Percentiles rank a stretch among this genome's conserved stretches.
Conservation (phyloP, 495 filamentous ascomycete species). For the Astrocystis sublimbata region DNA sequence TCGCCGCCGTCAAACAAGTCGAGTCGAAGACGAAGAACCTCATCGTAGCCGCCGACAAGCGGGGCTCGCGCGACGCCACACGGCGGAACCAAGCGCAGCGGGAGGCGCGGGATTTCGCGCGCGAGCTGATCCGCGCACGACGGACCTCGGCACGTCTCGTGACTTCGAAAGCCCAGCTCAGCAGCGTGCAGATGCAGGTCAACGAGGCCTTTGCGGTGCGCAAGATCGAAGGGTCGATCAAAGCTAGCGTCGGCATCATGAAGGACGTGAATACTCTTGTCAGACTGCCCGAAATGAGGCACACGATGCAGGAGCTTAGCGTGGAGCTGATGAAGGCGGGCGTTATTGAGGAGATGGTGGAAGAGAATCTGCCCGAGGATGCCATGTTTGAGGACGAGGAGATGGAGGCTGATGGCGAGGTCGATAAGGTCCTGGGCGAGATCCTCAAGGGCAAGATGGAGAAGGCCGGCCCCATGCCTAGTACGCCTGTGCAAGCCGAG, state of each 20-base stretch:
- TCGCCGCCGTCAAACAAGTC: slow-evolving; percentile 67
- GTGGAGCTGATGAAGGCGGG: slow-evolving; percentile 89
- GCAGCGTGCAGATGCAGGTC: slow-evolving; percentile 96
- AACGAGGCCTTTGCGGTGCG: slow-evolving; percentile 93
- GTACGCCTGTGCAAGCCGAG: slow-evolving; percentile 52
- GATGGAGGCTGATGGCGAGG: slow-evolving; percentile 85
- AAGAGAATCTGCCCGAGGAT: slow-evolving; percentile 72
- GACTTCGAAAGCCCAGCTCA: slow-evolving; percentile 88
- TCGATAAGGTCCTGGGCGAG: slow-evolving; percentile 90
- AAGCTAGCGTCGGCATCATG: slow-evolving; percentile 88
- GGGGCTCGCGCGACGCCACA: slow-evolving; percentile 73
- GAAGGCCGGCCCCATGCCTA: slow-evolving; percentile 60
- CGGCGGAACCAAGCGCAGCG: slow-evolving; percentile 72
- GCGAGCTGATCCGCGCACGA: slow-evolving; percentile 81
- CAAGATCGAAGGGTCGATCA: slow-evolving; percentile 93
- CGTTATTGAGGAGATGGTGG: slow-evolving; percentile 97
- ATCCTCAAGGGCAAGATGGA: slow-evolving; percentile 78
- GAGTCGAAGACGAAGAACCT: slow-evolving; percentile 84
- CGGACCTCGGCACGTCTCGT: slow-evolving; percentile 70
- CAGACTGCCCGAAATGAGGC: slow-evolving; percentile 79
- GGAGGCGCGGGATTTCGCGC: slow-evolving; percentile 83
- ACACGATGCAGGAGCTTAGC: slow-evolving; percentile 87
- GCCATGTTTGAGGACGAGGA: slow-evolving; percentile 75
- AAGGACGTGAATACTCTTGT: slow-evolving; percentile 91
- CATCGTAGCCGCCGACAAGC: slow-evolving; percentile 76